Percentiles rank a stretch among this genome's conserved stretches.
These are phyloP conservation scores for Phoma sp. DNA, from an alignment of 2,329 filamentous ascomycete genomes.

Conservation along the genomic window DNA sequence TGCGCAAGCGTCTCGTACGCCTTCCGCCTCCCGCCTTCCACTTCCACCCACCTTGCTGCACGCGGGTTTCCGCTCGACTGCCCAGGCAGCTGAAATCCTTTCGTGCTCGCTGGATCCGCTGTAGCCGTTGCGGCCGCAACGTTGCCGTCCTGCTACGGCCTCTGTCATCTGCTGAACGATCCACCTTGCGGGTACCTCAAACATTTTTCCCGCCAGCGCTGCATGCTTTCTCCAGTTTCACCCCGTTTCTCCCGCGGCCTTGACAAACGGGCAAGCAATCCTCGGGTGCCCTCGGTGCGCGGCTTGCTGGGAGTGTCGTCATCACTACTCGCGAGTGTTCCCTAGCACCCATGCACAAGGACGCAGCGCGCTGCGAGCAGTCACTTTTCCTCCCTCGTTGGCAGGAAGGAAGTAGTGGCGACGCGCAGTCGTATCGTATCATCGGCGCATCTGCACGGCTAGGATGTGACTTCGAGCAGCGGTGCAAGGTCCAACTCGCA, in stretches of 20 bases:
- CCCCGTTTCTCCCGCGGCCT: neutral
- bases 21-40: too few species aligned
- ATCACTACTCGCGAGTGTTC: neutral
- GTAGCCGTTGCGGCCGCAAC: too few species aligned
- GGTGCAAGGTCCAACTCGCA: conserved; percentile 25
- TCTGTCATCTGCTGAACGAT: neutral
- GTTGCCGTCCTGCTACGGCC: too few species aligned
- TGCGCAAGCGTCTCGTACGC: neutral
- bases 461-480: conserved; percentile 12
- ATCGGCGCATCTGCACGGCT: conserved; percentile 10
- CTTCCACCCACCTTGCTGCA: too few species aligned
- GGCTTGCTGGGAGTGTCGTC: neutral
- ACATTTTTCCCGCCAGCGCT: neutral
- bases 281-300: neutral
- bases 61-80: neutral
- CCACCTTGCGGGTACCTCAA: conserved; percentile 2
- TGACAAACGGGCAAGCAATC: neutral
- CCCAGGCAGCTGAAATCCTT: conserved; percentile 6
- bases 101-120: neutral
- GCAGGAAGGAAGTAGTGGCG: conserved; percentile 7
- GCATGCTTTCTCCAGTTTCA: neutral
- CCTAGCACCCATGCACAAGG: conserved; percentile 3
- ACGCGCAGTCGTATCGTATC: conserved; percentile 20
- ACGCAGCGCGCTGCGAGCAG: conserved; percentile 9
- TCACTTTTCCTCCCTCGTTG: conserved; percentile 14